Percentiles rank a stretch among this genome's conserved stretches.
Evolutionary conservation across 345 rosid genomes (phyloP).

Genomic region (Psidium friedrichsthalianum): DNA sequence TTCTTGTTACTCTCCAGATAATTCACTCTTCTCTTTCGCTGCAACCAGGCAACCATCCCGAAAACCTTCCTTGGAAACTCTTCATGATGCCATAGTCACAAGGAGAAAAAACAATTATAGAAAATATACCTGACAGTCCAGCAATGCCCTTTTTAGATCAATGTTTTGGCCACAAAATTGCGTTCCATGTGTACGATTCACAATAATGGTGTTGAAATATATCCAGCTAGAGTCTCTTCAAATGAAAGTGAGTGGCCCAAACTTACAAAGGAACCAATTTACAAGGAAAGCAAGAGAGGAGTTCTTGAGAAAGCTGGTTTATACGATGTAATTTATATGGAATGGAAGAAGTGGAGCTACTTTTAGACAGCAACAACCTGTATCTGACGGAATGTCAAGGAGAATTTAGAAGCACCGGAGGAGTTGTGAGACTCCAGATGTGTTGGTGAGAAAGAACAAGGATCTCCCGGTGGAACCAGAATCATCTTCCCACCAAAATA

Average conservation of each 20-base stretch:
- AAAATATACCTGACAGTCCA: background rate
- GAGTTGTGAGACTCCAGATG: background rate
- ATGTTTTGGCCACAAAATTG: background rate
- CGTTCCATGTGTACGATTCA: background rate
- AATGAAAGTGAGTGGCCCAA: background rate
- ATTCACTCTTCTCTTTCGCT: background rate
- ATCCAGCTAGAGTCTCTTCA: background rate
- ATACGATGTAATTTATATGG: background rate
- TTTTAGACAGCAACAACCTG: background rate
- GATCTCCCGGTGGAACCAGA: background rate
- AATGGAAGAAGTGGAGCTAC: background rate
- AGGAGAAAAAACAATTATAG: background rate
- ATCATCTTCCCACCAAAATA: background rate
- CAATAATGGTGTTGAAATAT: background rate
- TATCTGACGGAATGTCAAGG: background rate
- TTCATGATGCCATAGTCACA: background rate
- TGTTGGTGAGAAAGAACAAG: background rate
- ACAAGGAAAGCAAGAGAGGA: background rate
- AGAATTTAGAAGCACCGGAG: background rate
- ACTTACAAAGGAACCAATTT: background rate
- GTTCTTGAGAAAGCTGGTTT: background rate
- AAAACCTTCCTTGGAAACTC: background rate
- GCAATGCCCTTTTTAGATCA: background rate
- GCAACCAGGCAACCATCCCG: background rate
- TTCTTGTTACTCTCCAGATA: too few relatives aligned